A percentile compares a stretch with the other conserved stretches of the same genome.
Evolutionary conservation across 805 yeast species (phyloP).

Genomic region (Saccharomycopsis oosterbeekiorum): DNA sequence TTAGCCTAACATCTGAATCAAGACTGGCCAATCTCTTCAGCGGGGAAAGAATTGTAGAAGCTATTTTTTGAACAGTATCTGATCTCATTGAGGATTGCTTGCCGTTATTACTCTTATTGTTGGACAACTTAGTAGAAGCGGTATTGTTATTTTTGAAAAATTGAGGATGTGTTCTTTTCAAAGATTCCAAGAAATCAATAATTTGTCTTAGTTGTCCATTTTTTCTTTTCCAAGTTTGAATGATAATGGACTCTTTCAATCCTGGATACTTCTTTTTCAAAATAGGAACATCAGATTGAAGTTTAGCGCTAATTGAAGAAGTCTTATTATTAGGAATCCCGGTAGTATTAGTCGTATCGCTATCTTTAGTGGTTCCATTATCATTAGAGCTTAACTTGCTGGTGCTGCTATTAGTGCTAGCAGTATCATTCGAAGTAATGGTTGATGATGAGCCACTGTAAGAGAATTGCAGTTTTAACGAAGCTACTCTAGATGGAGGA

Average conservation of each 20-base stretch:
- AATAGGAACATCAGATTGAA: conserved; percentile 24
- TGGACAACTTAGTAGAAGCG: background rate
- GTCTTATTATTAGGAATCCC: background rate
- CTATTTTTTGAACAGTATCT: background rate
- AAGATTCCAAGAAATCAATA: conserved; percentile 22
- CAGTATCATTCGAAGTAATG: background rate
- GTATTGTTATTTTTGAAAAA: conserved; percentile 5
- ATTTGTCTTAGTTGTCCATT: conserved; percentile 27
- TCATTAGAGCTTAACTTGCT: background rate
- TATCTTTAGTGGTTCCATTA: background rate
- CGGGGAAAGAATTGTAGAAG: background rate
- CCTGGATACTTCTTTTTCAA: conserved; percentile 28
- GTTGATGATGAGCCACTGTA: background rate
- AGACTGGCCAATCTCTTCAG: background rate
- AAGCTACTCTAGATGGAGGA: background rate
- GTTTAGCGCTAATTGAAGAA: conserved; percentile 9
- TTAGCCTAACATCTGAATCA: background rate
- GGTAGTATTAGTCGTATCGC: background rate
- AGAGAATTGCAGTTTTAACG: conserved; percentile 1
- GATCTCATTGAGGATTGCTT: background rate
- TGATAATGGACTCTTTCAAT: conserved; percentile 24
- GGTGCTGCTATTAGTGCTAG: background rate
- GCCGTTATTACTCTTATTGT: background rate
- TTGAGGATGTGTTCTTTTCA: conserved; percentile 21
- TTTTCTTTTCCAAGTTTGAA: conserved; percentile 24